Evolutionary conservation across 768 basidiomycete species (phyloP).

Genomic region (Agrocybe chaxingu): DNA sequence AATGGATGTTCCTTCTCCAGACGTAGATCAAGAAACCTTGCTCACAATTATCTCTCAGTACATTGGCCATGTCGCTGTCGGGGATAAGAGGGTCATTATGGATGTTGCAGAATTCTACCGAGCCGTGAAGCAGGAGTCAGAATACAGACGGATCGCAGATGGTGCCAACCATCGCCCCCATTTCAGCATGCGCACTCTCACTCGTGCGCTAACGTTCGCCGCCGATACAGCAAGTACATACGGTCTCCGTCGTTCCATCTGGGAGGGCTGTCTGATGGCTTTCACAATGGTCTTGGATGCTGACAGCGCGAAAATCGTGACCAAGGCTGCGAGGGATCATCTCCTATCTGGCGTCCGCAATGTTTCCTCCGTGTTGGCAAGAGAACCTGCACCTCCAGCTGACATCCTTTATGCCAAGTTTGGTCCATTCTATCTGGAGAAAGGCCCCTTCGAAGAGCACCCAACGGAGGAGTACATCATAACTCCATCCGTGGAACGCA

Average conservation of each 20-base stretch:
- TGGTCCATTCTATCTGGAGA: slow-evolving; percentile 88
- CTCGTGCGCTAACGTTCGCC: slow-evolving; percentile 87
- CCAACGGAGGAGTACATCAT: slow-evolving; percentile 82
- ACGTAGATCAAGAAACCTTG: slow-evolving; percentile 87
- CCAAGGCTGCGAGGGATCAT: slow-evolving; percentile 68
- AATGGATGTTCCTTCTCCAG: slow-evolving; percentile 92
- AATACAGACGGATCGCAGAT: slow-evolving; percentile 80
- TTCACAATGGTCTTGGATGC: slow-evolving; percentile 93
- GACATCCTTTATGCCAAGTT: slow-evolving; percentile 67
- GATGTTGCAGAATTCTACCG: slow-evolving; percentile 90
- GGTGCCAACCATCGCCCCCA: slow-evolving; percentile 91
- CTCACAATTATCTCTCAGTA: slow-evolving; percentile 86
- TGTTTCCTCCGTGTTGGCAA: slow-evolving; percentile 67
- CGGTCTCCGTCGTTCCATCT: slow-evolving; percentile 81
- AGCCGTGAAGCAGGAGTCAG: slow-evolving; percentile 73
- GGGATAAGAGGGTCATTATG: slow-evolving; percentile 85
- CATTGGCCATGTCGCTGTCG: slow-evolving; percentile 77
- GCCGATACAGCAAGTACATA: slow-evolving; percentile 76
- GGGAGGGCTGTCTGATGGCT: slow-evolving; percentile 97
- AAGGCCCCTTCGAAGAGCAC: slow-evolving; percentile 65
- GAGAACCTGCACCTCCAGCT: slow-evolving; percentile 60
- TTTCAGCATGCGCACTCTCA: slow-evolving; percentile 95
- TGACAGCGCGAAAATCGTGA: slow-evolving; percentile 65
- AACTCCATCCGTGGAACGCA: slow-evolving; percentile 92
- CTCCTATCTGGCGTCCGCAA: slow-evolving; percentile 81